These are phyloP conservation scores for Colletotrichum melonis DNA, from an alignment of 2,329 filamentous ascomycete genomes.

Conservation along the genomic window DNA sequence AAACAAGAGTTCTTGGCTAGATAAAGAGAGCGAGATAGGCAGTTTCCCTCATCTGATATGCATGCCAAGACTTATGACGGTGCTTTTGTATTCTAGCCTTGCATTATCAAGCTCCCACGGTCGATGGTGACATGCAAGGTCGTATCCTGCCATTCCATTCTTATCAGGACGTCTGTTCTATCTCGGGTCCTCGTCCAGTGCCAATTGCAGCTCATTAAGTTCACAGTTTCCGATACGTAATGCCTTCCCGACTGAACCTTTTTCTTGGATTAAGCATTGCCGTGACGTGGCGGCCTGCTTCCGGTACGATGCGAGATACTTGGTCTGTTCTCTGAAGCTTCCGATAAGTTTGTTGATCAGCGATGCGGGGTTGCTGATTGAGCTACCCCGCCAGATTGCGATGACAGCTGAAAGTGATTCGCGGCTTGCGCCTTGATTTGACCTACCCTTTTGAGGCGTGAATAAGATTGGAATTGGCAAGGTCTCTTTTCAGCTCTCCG, in stretches of 20 bases:
- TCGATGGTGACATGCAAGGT: background rate
- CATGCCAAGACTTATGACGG: slow-evolving; percentile 12
- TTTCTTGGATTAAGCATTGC: background rate
- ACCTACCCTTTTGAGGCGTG: background rate
- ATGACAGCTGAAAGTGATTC: background rate
- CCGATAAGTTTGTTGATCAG: background rate
- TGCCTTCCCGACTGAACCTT: background rate
- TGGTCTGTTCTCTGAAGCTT: background rate
- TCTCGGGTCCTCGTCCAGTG: background rate
- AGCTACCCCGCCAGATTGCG: background rate
- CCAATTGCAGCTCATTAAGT: background rate
- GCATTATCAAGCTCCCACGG: background rate
- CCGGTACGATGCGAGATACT: background rate
- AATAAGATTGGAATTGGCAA: background rate
- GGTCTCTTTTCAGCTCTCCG: background rate
- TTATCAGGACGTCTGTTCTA: background rate
- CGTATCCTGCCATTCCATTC: background rate
- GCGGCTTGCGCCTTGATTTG: background rate
- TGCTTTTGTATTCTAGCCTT: background rate
- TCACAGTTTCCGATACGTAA: background rate
- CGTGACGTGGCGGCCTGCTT: background rate
- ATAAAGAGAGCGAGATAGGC: background rate
- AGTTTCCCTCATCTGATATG: background rate
- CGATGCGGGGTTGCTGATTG: background rate
- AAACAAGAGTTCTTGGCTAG: background rate